Evolutionary conservation across 2,329 filamentous ascomycete genomes (phyloP).

Genomic region (Fusarium mangiferae): DNA sequence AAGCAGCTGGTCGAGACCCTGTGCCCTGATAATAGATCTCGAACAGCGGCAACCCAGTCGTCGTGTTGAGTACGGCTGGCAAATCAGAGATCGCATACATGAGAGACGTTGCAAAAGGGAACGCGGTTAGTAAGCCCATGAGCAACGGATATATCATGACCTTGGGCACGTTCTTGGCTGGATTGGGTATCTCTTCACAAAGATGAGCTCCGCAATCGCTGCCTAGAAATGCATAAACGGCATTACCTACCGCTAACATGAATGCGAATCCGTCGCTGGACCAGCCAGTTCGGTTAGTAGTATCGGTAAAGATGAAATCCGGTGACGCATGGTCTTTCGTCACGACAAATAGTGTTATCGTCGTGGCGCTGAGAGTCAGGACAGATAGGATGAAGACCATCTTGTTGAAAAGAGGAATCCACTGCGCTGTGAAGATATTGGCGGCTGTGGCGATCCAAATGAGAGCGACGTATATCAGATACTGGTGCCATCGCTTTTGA

Average conservation of each 20-base stretch:
- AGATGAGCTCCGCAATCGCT: slow-evolving; percentile 40
- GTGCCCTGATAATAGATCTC: slow-evolving; percentile 39
- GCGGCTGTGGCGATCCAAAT: slow-evolving; percentile 67
- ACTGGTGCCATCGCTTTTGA: slow-evolving; percentile 71
- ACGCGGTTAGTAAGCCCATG: slow-evolving; percentile 36
- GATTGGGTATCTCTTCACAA: slow-evolving; percentile 40
- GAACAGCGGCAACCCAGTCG: slow-evolving; percentile 30
- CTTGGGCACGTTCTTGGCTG: slow-evolving; percentile 36
- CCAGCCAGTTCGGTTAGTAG: slow-evolving; percentile 22
- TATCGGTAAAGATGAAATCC: slow-evolving; percentile 26
- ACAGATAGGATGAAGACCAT: slow-evolving; percentile 20
- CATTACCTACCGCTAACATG: slow-evolving; percentile 23
- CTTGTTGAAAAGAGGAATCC: slow-evolving; percentile 34
- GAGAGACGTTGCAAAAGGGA: slow-evolving; percentile 29
- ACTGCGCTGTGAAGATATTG: slow-evolving; percentile 65
- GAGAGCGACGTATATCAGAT: slow-evolving; percentile 73
- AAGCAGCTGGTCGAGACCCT: slow-evolving; percentile 15
- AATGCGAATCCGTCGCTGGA: slow-evolving; percentile 29
- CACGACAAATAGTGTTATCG: slow-evolving; percentile 18
- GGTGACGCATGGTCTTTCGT: slow-evolving; percentile 9
- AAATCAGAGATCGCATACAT: slow-evolving; percentile 34
- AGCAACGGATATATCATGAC: slow-evolving; percentile 36
- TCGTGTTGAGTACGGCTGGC: slow-evolving; percentile 16
- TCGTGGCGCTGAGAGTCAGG: slow-evolving; percentile 14
- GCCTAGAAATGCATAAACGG: slow-evolving; percentile 34